Evolutionary conservation across 1,284 basidiomycete species (phyloP), one percentile per base, ranked within the genome.

Genomic region (Boletus semigastroideus): DNA sequence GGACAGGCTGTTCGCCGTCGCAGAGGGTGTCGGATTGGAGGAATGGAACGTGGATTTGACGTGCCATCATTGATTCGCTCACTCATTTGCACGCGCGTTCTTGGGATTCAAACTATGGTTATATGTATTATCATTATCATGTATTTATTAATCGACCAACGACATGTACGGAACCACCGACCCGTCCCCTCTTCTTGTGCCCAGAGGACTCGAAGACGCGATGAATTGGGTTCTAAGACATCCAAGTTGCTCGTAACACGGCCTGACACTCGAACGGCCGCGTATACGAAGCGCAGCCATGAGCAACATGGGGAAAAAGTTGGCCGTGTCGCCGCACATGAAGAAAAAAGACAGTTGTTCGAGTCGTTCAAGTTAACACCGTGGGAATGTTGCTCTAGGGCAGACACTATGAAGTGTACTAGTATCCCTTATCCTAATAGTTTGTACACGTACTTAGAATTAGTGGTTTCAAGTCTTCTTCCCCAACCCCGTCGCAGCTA

Each of bases 251-350:
- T 90, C 86, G 77, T 75, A 74, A 76, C 87, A 86, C 85, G 77
- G 78, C 84, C 77, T 88, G 88, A 90, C 87, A 88, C 87, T 90
- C 87, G 69, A 89, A 90, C 86, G 70, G 77, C 84, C 78, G 80
- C 84, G 76, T 86, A 62, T 62, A 71, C 52, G 58, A 51, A 61
- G 69, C 66, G 78, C 84, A 75, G 79, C 76, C 75, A 86, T 85
- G 87, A 90, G 87, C 87, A 90, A 90, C 87, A 87, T 79, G 79
- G 87, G 87, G 83, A 84, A 84, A 46, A 75, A 69, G 67, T 75
- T 78, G 79, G 80, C 81, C 81, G 84, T 82, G 87, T 77, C 75
- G 87, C 87, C 87, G 87, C 87, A 90, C 87, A 74, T 48, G 78
- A 74, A 69, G 64, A 71, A 59, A 62, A 42, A 48, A 60, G 58